Conservation (phyloP, 495 filamentous ascomycete species). For the Podospora sp. region DNA sequence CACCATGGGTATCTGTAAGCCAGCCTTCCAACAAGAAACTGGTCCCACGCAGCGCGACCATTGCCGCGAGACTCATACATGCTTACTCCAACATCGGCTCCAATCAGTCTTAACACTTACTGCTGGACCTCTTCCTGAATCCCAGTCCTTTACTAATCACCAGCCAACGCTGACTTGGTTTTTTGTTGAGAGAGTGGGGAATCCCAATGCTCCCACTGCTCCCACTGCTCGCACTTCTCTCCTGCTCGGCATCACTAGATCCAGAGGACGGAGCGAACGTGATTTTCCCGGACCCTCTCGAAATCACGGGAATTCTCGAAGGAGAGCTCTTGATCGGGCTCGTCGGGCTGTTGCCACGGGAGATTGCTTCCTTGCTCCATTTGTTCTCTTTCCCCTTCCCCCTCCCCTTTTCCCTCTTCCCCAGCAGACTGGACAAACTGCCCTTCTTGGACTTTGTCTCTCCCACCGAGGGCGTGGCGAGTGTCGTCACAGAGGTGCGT, state of each 20-base stretch:
- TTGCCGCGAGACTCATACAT: neutral
- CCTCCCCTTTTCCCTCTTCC: neutral
- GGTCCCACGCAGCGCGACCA: neutral
- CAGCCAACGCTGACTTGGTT: neutral
- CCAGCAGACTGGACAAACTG: neutral
- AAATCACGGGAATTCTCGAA: conserved; percentile 2
- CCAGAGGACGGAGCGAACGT: neutral
- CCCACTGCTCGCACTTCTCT: neutral
- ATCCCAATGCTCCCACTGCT: neutral
- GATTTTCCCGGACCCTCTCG: neutral
- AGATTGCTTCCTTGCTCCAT: neutral
- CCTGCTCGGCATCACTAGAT: neutral
- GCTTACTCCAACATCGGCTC: neutral
- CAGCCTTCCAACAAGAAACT: neutral
- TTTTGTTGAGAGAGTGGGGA: neutral
- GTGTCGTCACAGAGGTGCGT: neutral
- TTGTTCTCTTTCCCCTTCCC: neutral
- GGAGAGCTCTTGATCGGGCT: neutral
- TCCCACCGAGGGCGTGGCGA: neutral
- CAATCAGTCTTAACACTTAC: neutral
- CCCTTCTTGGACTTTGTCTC: neutral
- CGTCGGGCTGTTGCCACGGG: neutral
- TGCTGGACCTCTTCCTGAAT: neutral
- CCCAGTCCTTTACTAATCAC: neutral
- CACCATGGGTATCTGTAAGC: neutral